These are phyloP conservation scores for Leccinum rimulosum DNA, from an alignment of 768 basidiomycete genomes.

Conservation along the genomic window DNA sequence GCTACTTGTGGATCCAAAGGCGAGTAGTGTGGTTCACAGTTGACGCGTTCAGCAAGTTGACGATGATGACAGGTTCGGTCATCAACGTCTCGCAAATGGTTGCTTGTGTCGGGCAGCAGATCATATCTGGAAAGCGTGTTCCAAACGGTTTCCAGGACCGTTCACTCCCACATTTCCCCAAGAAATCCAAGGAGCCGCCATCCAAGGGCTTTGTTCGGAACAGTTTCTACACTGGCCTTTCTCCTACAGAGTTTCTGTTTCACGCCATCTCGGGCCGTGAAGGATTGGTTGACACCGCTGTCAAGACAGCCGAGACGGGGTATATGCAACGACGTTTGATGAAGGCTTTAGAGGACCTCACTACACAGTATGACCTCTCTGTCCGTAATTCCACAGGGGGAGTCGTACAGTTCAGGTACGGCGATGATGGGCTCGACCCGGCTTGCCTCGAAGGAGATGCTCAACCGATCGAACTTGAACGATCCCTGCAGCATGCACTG, in stretches of 20 bases:
- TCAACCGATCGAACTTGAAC: slow-evolving; percentile 84
- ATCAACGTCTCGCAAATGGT: slow-evolving; percentile 99
- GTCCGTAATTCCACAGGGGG: slow-evolving; percentile 94
- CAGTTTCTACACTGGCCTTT: slow-evolving; percentile 90
- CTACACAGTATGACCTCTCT: slow-evolving; percentile 92
- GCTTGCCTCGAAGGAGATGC: slow-evolving; percentile 95
- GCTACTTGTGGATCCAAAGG: slow-evolving; percentile 99
- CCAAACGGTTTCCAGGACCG: slow-evolving; percentile 99
- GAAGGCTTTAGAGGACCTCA: slow-evolving; percentile 98
- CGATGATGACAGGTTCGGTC: slow-evolving; percentile 72
- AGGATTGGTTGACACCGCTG: slow-evolving; percentile 98
- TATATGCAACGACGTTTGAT: slow-evolving; percentile 99
- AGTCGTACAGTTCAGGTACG: slow-evolving; percentile 95
- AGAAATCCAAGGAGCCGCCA: slow-evolving; percentile 93
- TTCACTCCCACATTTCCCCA: slow-evolving; percentile 97
- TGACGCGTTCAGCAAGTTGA: background rate
- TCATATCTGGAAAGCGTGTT: slow-evolving; percentile 96
- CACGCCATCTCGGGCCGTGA: slow-evolving; percentile 99
- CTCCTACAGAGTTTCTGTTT: slow-evolving; percentile 95
- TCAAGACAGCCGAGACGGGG: slow-evolving; percentile 99
- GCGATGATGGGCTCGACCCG: slow-evolving; percentile 96
- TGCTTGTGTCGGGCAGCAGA: slow-evolving; percentile 99
- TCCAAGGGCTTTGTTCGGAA: slow-evolving; percentile 98
- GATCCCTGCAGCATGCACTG: slow-evolving; percentile 83
- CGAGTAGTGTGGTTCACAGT: slow-evolving; percentile 25